A percentile compares a stretch with the other conserved stretches of the same genome.
These are phyloP conservation scores for Takashimella koratensis DNA, from an alignment of 1,284 basidiomycete species.

Conservation along the genomic window DNA sequence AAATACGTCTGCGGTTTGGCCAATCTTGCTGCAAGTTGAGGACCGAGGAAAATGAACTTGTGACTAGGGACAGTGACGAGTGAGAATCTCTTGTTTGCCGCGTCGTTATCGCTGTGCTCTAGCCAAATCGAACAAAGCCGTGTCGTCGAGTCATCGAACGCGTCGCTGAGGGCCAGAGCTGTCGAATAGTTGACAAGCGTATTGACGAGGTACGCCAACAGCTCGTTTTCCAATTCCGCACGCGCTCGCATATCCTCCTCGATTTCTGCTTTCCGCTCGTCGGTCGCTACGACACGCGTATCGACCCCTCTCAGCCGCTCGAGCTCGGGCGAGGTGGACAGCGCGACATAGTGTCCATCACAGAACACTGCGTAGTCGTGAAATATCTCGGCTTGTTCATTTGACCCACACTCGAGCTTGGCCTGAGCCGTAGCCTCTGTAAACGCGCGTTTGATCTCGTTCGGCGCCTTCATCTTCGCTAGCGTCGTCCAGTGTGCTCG, in stretches of 20 bases:
- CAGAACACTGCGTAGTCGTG: slow-evolving; percentile 84
- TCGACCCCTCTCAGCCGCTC: slow-evolving; percentile 66
- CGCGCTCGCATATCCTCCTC: slow-evolving; percentile 54
- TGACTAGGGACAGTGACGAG: slow-evolving; percentile 65
- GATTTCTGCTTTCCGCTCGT: slow-evolving; percentile 54
- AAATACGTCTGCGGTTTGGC: slow-evolving; percentile 55
- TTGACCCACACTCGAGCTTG: background rate
- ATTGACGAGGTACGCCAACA: slow-evolving; percentile 64
- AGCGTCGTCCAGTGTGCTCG: slow-evolving; percentile 86
- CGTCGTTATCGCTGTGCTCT: slow-evolving; percentile 54
- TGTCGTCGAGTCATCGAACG: slow-evolving; percentile 71
- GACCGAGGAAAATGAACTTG: slow-evolving; percentile 85
- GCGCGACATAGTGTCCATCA: slow-evolving; percentile 73
- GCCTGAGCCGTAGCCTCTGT: slow-evolving; percentile 23
- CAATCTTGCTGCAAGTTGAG: slow-evolving; percentile 86
- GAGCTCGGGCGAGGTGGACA: slow-evolving; percentile 67
- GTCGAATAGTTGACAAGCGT: slow-evolving; percentile 80
- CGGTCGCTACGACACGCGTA: no score
- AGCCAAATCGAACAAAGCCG: slow-evolving; percentile 90
- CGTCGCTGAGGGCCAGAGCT: slow-evolving; percentile 65
- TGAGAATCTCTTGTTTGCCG: slow-evolving; percentile 56
- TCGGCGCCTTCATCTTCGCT: slow-evolving; percentile 76
- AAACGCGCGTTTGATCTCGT: slow-evolving; percentile 74
- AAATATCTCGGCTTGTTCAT: slow-evolving; percentile 62
- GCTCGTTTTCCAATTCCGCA: slow-evolving; percentile 58